Percentiles rank a stretch among this genome's conserved stretches.
These are phyloP conservation scores for Diaporthe vexans DNA, from an alignment of 2,329 filamentous ascomycete species.

Conservation along the genomic window DNA sequence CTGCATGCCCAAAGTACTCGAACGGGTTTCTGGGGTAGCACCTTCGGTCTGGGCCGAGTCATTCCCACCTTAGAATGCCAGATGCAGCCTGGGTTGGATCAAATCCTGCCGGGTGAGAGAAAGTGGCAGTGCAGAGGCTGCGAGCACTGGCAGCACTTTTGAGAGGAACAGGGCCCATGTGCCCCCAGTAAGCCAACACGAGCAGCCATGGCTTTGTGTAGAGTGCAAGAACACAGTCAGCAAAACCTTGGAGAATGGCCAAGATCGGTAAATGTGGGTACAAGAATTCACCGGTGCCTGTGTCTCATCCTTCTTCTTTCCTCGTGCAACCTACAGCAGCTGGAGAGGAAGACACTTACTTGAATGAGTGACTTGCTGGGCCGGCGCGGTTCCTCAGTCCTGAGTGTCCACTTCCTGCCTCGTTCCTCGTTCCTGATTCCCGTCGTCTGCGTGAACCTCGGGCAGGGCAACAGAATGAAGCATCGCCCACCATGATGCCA, in stretches of 20 bases:
- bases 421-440: neutral
- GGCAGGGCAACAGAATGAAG: conserved; percentile 11
- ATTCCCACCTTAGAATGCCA: neutral
- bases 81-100: neutral
- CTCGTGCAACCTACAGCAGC: conserved; percentile 2
- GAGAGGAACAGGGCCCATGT: neutral
- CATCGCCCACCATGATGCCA: conserved; percentile 16
- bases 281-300: neutral
- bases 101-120: neutral
- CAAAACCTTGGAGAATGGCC: conserved; percentile 2
- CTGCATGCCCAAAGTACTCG: neutral
- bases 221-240: conserved; percentile 4
- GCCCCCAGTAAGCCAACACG: no score
- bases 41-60: conserved; percentile 30
- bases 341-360: neutral
- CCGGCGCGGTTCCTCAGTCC: no score
- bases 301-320: conserved; percentile 7
- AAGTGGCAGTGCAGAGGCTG: conserved; percentile 1
- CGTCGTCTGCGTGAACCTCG: neutral
- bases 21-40: conserved; percentile 1
- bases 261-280: conserved; percentile 29
- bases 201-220: neutral
- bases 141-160: neutral
- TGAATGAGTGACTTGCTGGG: neutral
- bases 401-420: neutral